Evolutionary conservation across 306 rosid species (phyloP), one percentile per base, ranked within the genome.

Genomic region (Citrullus colocynthis): DNA sequence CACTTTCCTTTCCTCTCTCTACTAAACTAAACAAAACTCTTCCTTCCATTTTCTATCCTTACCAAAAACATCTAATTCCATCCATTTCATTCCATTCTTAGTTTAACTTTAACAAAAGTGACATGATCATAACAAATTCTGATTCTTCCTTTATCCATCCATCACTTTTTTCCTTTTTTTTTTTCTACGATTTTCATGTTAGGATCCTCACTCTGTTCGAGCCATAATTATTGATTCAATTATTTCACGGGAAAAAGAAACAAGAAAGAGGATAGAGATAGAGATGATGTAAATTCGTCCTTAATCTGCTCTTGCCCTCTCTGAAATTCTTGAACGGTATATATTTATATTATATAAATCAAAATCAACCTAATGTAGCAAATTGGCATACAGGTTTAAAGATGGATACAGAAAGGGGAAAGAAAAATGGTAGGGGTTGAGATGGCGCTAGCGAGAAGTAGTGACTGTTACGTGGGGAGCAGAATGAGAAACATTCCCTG

Each of bases 401-500:
- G 60, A 48, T 12, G 18, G 34, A 42, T 67, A 9, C 41, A 41
- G 34, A 17, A 41, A 42, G 74, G 16, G 54, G 34, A 42, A 67
- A 45, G 75, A 24, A 32, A 73, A 51, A 73, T 48, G 45, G 9
- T 51, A 73, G 45, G 57, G 69, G 3, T 42, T 30, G 76, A 58
- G 51, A 6, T 75, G 1, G 58, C 4, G 58, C 77, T 83, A 83
- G 74, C 57, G 90, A 28, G 89, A 62, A 74, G 59, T 57, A 15
- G 60, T 4, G 28, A 30, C 7, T 7, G 57, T 44, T 44, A 10
- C 74, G 41, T 1, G 9, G 39, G 75, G 56, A 24, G 80, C 30
- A 37, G 78, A 17, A 16, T 81, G 73, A 72, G 86, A 69, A 78
- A 71, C 42, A 63, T 81, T 67, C 79, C 80, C 84, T 51, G 91